A percentile compares a stretch with the other conserved stretches of the same genome.
Evolutionary conservation across 129 eudicot species (phyloP).

Genomic region (Chrysanthemum makinoi): DNA sequence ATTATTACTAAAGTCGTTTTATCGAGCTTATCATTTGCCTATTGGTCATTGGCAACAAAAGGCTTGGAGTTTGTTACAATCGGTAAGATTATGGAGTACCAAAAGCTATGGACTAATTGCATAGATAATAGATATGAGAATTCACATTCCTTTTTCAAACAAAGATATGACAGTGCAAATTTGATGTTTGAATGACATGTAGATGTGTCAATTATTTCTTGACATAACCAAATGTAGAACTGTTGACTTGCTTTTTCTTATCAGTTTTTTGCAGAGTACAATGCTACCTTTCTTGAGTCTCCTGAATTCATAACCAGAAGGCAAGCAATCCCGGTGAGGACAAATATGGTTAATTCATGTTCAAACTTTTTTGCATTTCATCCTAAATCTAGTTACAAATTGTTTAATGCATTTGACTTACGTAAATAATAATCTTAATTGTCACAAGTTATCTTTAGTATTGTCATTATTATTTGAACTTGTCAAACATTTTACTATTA

Average conservation of each 20-base stretch:
- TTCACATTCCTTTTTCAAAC: not conserved
- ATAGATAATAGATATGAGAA: not conserved
- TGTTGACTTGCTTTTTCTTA: conserved; percentile 1
- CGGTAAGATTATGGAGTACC: not conserved
- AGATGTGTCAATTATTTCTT: not conserved
- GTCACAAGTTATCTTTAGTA: too few species aligned
- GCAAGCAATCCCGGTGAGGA: conserved; percentile 77
- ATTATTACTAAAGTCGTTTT: not conserved
- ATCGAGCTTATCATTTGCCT: not conserved
- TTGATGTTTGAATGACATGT: not conserved
- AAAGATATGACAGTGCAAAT: not conserved
- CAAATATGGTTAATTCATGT: not conserved
- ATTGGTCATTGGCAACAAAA: not conserved
- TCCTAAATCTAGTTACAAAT: not conserved
- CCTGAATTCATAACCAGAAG: conserved; percentile 79
- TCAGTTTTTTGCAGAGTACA: conserved; percentile 88
- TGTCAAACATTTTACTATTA: too few species aligned
- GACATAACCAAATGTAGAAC: not conserved
- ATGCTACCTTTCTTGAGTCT: conserved; percentile 85
- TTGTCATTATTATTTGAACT: too few species aligned
- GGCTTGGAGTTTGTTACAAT: not conserved
- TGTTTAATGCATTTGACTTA: too few species aligned
- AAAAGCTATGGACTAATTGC: not conserved
- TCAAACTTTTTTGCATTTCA: not conserved
- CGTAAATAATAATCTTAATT: too few species aligned